Evolutionary conservation across 1,139 yeast species (phyloP).

Genomic region (Saccharomyces pastorianus): DNA sequence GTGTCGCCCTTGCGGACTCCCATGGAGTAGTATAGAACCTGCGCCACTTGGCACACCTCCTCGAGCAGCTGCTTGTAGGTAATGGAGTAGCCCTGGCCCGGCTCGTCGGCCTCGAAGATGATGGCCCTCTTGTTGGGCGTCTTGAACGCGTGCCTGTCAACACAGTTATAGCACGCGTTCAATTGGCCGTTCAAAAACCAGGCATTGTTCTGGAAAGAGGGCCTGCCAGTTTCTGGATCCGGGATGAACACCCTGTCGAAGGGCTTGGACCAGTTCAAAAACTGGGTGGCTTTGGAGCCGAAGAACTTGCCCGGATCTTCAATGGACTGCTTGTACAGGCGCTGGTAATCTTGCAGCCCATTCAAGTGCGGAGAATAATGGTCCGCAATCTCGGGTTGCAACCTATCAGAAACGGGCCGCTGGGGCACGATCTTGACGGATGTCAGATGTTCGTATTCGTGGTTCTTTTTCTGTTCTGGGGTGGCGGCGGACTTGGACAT

Average conservation of each 20-base stretch:
- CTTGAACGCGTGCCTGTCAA: constrained; percentile 70
- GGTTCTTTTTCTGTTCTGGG: constrained; percentile 6
- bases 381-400: constrained; percentile 26
- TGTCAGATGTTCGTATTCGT: constrained; percentile 27
- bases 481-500: neutral
- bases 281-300: constrained; percentile 50
- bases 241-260: constrained; percentile 56
- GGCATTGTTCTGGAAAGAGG: constrained; percentile 55
- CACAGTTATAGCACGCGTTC: constrained; percentile 70
- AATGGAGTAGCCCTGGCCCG: constrained; percentile 51
- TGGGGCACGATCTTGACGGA: constrained; percentile 21
- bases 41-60: constrained; percentile 63
- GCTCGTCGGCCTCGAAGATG: constrained; percentile 74
- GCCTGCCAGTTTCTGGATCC: constrained; percentile 33
- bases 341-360: constrained; percentile 45
- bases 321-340: constrained; percentile 58
- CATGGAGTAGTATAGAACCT: constrained; percentile 47
- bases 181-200: constrained; percentile 75
- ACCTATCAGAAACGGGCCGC: constrained; percentile 24
- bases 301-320: constrained; percentile 59
- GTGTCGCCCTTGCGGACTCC: constrained; percentile 79
- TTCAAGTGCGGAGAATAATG: constrained; percentile 30
- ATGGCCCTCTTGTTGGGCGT: constrained; percentile 71
- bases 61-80: constrained; percentile 66
- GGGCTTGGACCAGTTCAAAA: constrained; percentile 55